A percentile compares a stretch with the other conserved stretches of the same genome.
Conservation (phyloP, 352 stramenopile genomes). For the Phytophthora litchii region DNA sequence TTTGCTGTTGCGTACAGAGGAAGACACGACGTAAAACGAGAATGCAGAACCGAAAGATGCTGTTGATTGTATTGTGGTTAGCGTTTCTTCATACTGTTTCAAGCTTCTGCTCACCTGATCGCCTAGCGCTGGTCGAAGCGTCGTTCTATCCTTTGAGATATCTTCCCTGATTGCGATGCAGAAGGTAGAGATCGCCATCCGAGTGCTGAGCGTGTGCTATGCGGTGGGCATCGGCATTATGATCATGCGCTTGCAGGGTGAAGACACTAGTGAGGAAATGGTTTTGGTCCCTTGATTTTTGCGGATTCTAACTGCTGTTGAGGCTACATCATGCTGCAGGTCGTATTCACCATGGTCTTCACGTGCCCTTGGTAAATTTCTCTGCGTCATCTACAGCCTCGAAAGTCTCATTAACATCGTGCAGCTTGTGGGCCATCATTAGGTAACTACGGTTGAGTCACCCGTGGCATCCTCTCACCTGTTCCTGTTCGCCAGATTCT, state of each 20-base stretch:
- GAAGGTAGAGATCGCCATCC: constrained; percentile 75
- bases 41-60: constrained; percentile 22
- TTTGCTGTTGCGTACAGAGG: constrained; percentile 30
- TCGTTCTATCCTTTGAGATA: constrained; percentile 4
- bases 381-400: not conserved
- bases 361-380: constrained; percentile 72
- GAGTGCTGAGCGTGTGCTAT: constrained; percentile 58
- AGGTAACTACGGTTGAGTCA: constrained; percentile 30
- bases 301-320: not conserved
- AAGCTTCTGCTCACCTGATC: no score
- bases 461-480: not conserved
- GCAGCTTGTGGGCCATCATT: constrained; percentile 80
- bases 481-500: constrained; percentile 33
- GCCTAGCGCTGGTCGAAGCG: no score
- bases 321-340: constrained; percentile 81
- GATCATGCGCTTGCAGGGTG: constrained; percentile 54
- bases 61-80: constrained; percentile 5
- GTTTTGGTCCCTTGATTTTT: not conserved
- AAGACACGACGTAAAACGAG: constrained; percentile 32
- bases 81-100: no score
- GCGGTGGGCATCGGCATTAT: constrained; percentile 59
- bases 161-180: constrained; percentile 49
- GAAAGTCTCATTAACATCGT: constrained; percentile 5
- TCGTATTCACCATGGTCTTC: constrained; percentile 84
- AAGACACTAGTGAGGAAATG: constrained; percentile 55